phyloP scores from a whole-genome alignment of 305 asterid genomes.

The Withania somnifera region DNA sequence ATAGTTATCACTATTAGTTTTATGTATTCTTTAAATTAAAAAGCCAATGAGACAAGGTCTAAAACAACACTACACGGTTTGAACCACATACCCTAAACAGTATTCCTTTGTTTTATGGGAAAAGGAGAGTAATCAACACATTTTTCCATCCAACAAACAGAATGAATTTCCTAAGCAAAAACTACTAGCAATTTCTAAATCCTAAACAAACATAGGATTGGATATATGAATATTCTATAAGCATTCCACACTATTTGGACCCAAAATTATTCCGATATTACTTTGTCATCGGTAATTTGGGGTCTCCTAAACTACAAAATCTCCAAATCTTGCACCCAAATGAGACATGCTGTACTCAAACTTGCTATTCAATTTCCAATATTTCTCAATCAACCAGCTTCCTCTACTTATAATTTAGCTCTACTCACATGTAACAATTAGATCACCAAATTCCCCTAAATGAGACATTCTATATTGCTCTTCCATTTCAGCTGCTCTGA shows the following conservation, averaged over 20 bases:
- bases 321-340: not conserved
- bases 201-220: not conserved
- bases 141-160: not conserved
- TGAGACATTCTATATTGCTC: too few species aligned
- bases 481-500: not conserved
- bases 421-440: not conserved
- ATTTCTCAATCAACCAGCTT: not conserved
- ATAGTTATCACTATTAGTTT: not conserved
- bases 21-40: not conserved
- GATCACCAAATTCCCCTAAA: too few species aligned
- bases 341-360: not conserved
- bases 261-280: not conserved
- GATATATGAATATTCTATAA: not conserved
- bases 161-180: not conserved
- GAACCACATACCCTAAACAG: not conserved
- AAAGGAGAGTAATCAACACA: not conserved
- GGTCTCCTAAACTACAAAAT: not conserved
- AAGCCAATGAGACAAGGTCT: not conserved
- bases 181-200: not conserved
- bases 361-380: not conserved
- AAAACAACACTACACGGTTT: not conserved
- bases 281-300: not conserved
- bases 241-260: not conserved
- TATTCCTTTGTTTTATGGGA: not conserved
- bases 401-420: not conserved